Evolutionary conservation across 2,329 filamentous ascomycete species (phyloP).

Genomic region (Xylaria digitata): DNA sequence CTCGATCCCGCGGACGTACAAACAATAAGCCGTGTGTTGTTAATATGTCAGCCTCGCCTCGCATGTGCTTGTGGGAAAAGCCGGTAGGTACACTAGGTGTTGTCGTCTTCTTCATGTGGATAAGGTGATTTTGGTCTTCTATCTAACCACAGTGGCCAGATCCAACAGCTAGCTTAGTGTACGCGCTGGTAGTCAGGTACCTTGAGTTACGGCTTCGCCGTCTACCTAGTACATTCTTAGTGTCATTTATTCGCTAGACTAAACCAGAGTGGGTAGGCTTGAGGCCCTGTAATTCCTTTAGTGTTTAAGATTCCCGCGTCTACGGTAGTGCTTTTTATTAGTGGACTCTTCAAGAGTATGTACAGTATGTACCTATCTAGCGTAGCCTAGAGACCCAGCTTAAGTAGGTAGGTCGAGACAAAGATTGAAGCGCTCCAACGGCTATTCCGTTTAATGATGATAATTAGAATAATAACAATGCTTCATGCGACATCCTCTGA

Average conservation of each 20-base stretch:
- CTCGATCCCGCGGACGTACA: neutral
- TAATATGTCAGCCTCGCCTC: conserved; percentile 15
- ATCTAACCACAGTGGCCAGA: conserved; percentile 19
- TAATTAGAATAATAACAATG: conserved; percentile 11
- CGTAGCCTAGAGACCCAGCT: too few relatives aligned
- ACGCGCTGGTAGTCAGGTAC: too few relatives aligned
- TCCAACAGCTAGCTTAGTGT: neutral
- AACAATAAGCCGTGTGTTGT: conserved; percentile 1
- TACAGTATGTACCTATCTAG: too few relatives aligned
- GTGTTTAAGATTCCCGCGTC: conserved; percentile 17
- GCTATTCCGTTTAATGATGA: conserved; percentile 17
- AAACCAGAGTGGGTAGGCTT: neutral
- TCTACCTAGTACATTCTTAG: neutral
- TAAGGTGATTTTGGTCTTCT: conserved; percentile 23
- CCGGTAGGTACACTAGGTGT: too few relatives aligned
- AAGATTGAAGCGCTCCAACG: conserved; percentile 12
- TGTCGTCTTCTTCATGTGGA: neutral
- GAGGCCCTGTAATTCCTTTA: conserved; percentile 26
- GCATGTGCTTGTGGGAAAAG: too few relatives aligned
- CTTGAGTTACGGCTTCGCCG: conserved; percentile 2
- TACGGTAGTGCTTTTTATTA: conserved; percentile 21
- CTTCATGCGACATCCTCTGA: conserved; percentile 20
- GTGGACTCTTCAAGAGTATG: conserved; percentile 6
- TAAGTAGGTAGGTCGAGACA: neutral
- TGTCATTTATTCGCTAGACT: too few relatives aligned